Conservation (phyloP, 2,329 filamentous ascomycete genomes). For the Alternaria sp. region DNA sequence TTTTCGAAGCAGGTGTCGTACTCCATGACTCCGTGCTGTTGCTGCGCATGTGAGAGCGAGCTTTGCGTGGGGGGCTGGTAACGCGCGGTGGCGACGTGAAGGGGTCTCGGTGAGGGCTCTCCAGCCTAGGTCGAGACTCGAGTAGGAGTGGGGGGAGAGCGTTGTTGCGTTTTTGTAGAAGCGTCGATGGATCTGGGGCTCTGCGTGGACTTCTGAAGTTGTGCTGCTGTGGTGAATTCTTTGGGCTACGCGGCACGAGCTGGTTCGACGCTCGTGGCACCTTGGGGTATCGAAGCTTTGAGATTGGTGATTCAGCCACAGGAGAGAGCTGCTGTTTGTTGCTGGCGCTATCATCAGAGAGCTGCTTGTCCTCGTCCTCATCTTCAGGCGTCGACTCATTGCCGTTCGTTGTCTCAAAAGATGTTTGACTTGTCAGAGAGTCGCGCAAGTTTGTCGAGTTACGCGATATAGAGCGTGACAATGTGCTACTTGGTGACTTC, state of each 20-base stretch:
- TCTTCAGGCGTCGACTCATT: slow-evolving; percentile 60
- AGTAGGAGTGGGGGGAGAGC: slow-evolving; percentile 43
- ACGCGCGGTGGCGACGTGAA: slow-evolving; percentile 33
- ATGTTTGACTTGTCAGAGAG: slow-evolving; percentile 52
- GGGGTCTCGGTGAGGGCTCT: slow-evolving; percentile 29
- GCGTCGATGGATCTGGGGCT: slow-evolving; percentile 17
- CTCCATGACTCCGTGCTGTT: slow-evolving; percentile 39
- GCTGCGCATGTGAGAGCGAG: slow-evolving; percentile 35
- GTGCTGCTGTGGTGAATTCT: slow-evolving; percentile 17
- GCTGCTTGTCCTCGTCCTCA: slow-evolving; percentile 50
- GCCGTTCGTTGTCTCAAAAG: slow-evolving; percentile 57
- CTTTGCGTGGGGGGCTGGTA: slow-evolving; percentile 32
- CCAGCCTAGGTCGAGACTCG: slow-evolving; percentile 38
- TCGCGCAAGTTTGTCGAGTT: slow-evolving; percentile 45
- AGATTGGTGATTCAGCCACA: slow-evolving; percentile 57
- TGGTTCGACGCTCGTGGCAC: slow-evolving; percentile 59
- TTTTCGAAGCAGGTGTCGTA: slow-evolving; percentile 27
- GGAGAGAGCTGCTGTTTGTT: slow-evolving; percentile 49
- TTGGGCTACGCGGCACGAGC: slow-evolving; percentile 53
- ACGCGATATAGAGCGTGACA: slow-evolving; percentile 38
- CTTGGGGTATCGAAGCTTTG: slow-evolving; percentile 58
- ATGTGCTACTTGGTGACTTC: slow-evolving; percentile 39
- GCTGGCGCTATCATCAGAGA: slow-evolving; percentile 29
- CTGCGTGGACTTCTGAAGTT: slow-evolving; percentile 24
- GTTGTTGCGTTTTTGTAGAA: slow-evolving; percentile 29